Conservation (phyloP, 148 eudicot species). For the Rhododendron ovatum region DNA sequence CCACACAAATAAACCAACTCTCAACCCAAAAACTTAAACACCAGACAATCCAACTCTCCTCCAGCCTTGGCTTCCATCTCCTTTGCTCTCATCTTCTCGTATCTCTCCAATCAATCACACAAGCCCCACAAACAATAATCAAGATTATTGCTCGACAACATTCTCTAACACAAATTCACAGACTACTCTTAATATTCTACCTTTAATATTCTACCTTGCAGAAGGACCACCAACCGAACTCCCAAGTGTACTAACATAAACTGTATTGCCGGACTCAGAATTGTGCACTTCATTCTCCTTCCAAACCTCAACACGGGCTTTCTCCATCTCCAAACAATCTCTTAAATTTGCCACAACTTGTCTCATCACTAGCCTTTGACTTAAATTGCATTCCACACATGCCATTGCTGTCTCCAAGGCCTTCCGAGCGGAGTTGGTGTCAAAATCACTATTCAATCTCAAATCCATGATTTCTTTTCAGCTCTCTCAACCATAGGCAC, state of each 20-base stretch:
- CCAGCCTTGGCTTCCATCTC: too few species aligned
- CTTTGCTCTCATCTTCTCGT: too few species aligned
- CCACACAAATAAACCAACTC: too few species aligned
- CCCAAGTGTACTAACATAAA: neutral
- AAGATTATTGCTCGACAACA: too few species aligned
- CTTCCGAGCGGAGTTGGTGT: neutral
- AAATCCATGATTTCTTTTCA: neutral
- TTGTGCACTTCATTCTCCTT: neutral
- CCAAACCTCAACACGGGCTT: neutral
- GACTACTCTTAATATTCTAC: neutral
- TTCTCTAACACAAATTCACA: neutral
- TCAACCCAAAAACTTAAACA: too few species aligned
- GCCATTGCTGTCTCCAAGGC: constrained; percentile 1
- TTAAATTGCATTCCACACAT: neutral
- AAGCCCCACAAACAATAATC: too few species aligned
- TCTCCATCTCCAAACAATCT: neutral
- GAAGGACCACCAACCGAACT: neutral
- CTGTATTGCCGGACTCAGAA: neutral
- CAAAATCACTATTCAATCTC: neutral
- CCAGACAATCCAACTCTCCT: too few species aligned
- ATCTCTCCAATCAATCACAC: too few species aligned
- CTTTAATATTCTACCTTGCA: neutral
- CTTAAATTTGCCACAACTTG: neutral
- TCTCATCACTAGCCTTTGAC: neutral
- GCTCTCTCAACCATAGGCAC: neutral